Evolutionary conservation across 345 rosid genomes (phyloP), one percentile per base, ranked within the genome.

Genomic region (Dipteronia sinensis): DNA sequence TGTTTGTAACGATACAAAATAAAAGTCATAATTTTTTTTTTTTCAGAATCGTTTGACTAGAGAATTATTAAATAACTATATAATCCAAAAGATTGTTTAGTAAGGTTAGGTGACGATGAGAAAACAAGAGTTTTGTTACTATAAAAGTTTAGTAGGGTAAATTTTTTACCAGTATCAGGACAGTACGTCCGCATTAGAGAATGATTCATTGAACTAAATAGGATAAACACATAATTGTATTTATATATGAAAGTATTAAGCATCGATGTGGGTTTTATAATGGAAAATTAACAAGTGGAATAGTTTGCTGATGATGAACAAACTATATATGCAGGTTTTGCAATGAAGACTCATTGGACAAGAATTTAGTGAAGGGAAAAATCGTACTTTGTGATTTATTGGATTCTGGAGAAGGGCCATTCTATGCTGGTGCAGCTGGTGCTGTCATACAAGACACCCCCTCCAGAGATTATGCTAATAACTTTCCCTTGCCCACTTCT

Each of bases 401-500:
- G 22, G 4, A 0, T 38, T 2, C 15, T 3, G 67, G 83, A 10
- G 19, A 53, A 64, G 79, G 40, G 5, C 75, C 82, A 62, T 23
- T 71, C 2, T 17, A 8, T 16, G 84, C 81, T 15, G 89, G 89
- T 4, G 89, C 85, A 69, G 75, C 12, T 58, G 87, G 86, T 20
- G 38, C 58, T 9, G 63, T 86, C 44, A 49, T 77, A 71, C 70
- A 8, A 29, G 80, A 49, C 42, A 25, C 63, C 3, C 61, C 23
- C 5, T 6, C 5, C 2, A 79, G 49, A 56, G 80, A 75, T 12
- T 4, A 4, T 11, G 78, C 82, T 3, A 20, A 0, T 7, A 5
- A 47, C 42, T 83, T 73, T 69, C 83, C 85, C 8, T 47, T 83
- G 73, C 82, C 86, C 11, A 23, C 74, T 4, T 71, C 80, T 22